Evolutionary conservation across 1,139 yeast species (phyloP).

Genomic region (Pichia sp.): DNA sequence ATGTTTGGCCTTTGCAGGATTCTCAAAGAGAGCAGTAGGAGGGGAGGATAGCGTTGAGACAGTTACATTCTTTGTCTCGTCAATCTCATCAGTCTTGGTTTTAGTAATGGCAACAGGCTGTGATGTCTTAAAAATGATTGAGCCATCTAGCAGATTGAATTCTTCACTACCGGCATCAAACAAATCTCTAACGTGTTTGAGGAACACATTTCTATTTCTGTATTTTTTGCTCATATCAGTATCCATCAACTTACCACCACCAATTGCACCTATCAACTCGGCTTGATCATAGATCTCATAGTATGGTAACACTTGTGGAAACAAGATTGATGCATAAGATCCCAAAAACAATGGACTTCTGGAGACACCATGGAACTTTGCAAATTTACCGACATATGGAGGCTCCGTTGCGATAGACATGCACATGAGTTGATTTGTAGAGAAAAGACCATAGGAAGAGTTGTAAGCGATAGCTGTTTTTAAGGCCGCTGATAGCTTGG

Average conservation of each 20-base stretch:
- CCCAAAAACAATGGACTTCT: constrained; percentile 48
- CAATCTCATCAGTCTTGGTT: too few relatives aligned
- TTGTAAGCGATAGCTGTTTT: constrained; percentile 32
- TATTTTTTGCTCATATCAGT: constrained; percentile 25
- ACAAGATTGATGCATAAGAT: constrained; percentile 52
- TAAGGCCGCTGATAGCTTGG: constrained; percentile 13
- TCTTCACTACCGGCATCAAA: constrained; percentile 51
- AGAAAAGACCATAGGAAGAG: constrained; percentile 26
- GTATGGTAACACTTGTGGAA: constrained; percentile 45
- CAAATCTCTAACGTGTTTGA: constrained; percentile 50
- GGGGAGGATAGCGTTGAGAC: too few relatives aligned
- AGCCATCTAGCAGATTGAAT: constrained; percentile 42
- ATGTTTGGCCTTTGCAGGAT: constrained; percentile 24
- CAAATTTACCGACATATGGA: constrained; percentile 35
- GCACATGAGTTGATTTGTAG: constrained; percentile 30
- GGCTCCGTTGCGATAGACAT: constrained; percentile 41
- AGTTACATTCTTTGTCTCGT: too few relatives aligned
- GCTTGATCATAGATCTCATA: constrained; percentile 49
- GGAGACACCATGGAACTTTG: constrained; percentile 34
- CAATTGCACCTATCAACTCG: constrained; percentile 44
- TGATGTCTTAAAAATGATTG: constrained; percentile 46
- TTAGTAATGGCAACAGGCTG: too few relatives aligned
- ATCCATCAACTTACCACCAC: constrained; percentile 21
- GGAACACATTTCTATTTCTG: constrained; percentile 34
- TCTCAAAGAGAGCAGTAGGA: too few relatives aligned